Conservation (phyloP, 192 early-diverging fungal species). For the Coemansia sp. region DNA sequence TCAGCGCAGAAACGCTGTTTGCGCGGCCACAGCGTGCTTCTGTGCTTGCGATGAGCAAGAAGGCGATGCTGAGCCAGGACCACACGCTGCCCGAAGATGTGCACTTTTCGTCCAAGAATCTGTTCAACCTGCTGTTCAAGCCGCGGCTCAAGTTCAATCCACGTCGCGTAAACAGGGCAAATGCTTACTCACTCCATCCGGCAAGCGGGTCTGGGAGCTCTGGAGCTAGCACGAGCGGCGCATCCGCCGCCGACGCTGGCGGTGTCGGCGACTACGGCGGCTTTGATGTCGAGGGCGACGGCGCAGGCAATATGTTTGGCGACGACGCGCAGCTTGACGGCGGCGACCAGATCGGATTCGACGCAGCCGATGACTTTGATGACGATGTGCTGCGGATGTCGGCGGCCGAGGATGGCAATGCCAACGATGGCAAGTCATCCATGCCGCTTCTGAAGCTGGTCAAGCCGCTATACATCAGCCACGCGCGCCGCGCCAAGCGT, state of each 20-base stretch:
- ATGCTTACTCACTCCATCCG: background rate
- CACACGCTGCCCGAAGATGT: slow-evolving; percentile 86
- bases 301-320: slow-evolving; percentile 32
- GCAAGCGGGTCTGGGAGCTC: background rate
- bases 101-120: slow-evolving; percentile 66
- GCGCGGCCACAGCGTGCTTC: slow-evolving; percentile 55
- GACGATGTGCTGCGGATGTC: slow-evolving; percentile 9
- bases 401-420: background rate
- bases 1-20: slow-evolving; percentile 70
- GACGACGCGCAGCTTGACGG: slow-evolving; percentile 35
- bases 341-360: slow-evolving; percentile 22
- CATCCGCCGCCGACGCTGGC: slow-evolving; percentile 7
- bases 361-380: slow-evolving; percentile 1
- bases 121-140: slow-evolving; percentile 61
- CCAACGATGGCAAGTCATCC: slow-evolving; percentile 22
- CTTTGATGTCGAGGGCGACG: slow-evolving; percentile 47
- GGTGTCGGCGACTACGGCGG: slow-evolving; percentile 34
- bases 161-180: slow-evolving; percentile 19
- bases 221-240: slow-evolving; percentile 2
- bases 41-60: slow-evolving; percentile 58
- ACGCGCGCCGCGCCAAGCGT: slow-evolving; percentile 85
- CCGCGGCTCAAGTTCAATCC: slow-evolving; percentile 55
- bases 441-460: slow-evolving; percentile 64
- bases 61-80: slow-evolving; percentile 56
- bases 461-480: slow-evolving; percentile 73